Evolutionary conservation across 192 early-diverging fungal species (phyloP), one percentile per base, ranked within the genome.

Genomic region (Backusella australiensis): DNA sequence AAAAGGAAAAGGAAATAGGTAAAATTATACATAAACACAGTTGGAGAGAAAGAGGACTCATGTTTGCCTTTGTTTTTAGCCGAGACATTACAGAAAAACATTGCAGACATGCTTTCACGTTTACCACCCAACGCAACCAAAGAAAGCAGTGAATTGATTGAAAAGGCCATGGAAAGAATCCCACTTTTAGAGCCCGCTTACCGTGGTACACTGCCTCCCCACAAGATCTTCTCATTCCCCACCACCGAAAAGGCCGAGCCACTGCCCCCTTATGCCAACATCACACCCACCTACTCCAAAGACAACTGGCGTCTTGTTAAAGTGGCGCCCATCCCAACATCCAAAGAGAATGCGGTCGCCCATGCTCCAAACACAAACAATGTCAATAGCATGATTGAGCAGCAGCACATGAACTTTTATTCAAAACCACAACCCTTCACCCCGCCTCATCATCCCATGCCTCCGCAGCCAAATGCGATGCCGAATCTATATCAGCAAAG

Each of bases 191-290:
- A 86, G 23, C 19, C 86, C 2, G 77, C 81, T 12, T 89, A 83
- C 65, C 71, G 77, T n/a, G 88, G 88, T n/a, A 73, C 82, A 23
- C 63, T 88, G 34, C 85, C 87, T n/a, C 76, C 84, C 49, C 84
- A 73, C 42, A 86, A 85, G 39, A 78, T 81, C 1, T 87, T 87
- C 71, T 86, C 85, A 0, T 89, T 86, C 42, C 78, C 84, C 1
- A 82, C 83, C 1, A 70, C 73, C 5, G 78, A 79, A 44, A 79
- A 73, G 12, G 59, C 72, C 1, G 78, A 79, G 26, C 41, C 49
- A 56, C 35, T 71, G 6, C 78, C 78, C 9, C 78, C 78, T 6
- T 79, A 79, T 71, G 73, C 78, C 29, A 79, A 79, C 35, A 79
- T 79, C 12, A 79, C 78, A 71, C 78, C 78, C 9, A 79, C 78